Evolutionary conservation across 2,329 filamentous ascomycete species (phyloP).

Genomic region (Daldinia sp.): DNA sequence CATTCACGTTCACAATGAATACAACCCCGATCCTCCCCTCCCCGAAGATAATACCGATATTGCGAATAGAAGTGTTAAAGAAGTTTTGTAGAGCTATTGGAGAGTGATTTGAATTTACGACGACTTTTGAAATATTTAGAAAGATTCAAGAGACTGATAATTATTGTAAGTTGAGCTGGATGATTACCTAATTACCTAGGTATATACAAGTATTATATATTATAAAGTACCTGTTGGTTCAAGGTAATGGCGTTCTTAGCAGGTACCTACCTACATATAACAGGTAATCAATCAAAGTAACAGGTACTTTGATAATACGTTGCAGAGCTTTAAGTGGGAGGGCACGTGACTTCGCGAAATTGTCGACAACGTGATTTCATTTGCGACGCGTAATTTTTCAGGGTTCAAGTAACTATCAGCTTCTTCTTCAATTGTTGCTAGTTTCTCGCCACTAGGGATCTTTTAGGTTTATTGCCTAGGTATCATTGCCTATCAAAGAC

Average conservation of each 20-base stretch:
- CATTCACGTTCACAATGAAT: slow-evolving; percentile 43
- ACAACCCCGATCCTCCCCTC: slow-evolving; percentile 42
- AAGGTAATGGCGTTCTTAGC: too few species aligned
- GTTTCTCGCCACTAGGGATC: neutral
- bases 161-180: neutral
- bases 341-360: slow-evolving; percentile 48
- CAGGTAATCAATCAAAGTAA: neutral
- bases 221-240: too few species aligned
- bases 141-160: neutral
- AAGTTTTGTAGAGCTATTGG: slow-evolving; percentile 10
- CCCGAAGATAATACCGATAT: slow-evolving; percentile 18
- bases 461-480: neutral
- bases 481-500: neutral
- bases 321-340: slow-evolving; percentile 20
- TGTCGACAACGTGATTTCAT: slow-evolving; percentile 14
- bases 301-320: too few species aligned
- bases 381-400: slow-evolving; percentile 35
- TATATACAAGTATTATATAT: too few species aligned
- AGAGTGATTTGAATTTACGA: neutral
- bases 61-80: slow-evolving; percentile 17
- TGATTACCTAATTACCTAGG: too few species aligned
- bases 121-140: neutral
- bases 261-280: neutral
- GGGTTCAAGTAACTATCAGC: neutral
- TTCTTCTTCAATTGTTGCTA: neutral